Evolutionary conservation across 768 basidiomycete species (phyloP).

Genomic region (Hypsizygus marmoreus): DNA sequence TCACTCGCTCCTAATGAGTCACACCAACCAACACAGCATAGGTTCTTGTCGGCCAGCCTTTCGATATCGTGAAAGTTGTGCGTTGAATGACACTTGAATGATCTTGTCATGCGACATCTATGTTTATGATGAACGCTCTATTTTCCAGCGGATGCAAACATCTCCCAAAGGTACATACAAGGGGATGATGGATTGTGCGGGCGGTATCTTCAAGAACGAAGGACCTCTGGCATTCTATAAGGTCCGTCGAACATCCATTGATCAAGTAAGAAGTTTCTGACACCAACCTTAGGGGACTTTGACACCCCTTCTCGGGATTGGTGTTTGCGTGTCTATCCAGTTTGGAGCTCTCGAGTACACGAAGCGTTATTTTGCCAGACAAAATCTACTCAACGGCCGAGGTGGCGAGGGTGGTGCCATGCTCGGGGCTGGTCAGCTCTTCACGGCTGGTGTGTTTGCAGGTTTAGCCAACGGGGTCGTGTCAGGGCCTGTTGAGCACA

Average conservation of each 20-base stretch:
- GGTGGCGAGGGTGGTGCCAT: constrained; percentile 69
- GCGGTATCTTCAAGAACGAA: constrained; percentile 88
- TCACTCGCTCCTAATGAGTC: constrained; percentile 13
- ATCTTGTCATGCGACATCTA: neutral
- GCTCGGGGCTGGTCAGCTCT: constrained; percentile 65
- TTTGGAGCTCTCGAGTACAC: constrained; percentile 87
- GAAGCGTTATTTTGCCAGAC: constrained; percentile 74
- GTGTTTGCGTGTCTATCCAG: constrained; percentile 94
- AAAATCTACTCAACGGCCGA: constrained; percentile 57
- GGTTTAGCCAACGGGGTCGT: constrained; percentile 91
- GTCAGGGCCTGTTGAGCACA: constrained; percentile 96
- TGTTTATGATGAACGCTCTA: constrained; percentile 4
- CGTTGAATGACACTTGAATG: constrained; percentile 32
- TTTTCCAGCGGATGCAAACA: constrained; percentile 87
- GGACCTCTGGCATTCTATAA: constrained; percentile 96
- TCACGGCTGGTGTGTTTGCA: constrained; percentile 77
- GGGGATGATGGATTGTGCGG: constrained; percentile 87
- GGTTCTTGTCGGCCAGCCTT: constrained; percentile 92
- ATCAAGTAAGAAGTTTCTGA: constrained; percentile 2
- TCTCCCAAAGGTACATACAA: constrained; percentile 85
- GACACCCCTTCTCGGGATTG: constrained; percentile 88
- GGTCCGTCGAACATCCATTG: constrained; percentile 40
- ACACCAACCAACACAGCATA: constrained; percentile 28
- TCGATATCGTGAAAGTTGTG: constrained; percentile 97
- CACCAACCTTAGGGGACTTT: constrained; percentile 69